Evolutionary conservation across 371 early-diverging fungal genomes (phyloP), one percentile per base, ranked within the genome.

Genomic region (Phascolomyces articulosus): DNA sequence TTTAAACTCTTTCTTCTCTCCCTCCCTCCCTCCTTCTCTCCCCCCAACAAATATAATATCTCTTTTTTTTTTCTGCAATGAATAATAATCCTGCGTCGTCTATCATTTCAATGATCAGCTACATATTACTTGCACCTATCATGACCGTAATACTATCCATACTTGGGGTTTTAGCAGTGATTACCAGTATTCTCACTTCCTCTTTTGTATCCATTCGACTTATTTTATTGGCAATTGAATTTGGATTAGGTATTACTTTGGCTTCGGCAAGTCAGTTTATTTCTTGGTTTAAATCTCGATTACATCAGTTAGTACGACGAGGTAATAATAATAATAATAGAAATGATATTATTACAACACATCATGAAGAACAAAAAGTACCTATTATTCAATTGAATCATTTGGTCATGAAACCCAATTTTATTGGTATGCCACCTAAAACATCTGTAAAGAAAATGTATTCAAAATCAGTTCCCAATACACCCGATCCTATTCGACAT

Each of bases 191-290:
- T 29, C 38, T 70, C 48, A 65, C 70, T 2, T 70, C 70, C 9
- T 70, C 70, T 6, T 70, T 70, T 38, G 63, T 70, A 44, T 65
- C 65, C 24, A 54, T 66, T 47, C 55, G 64, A n/a, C 65, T 70
- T 3, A 34, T 48, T 21, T 48, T 70, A 28, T 47, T 70, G 6
- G 60, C 66, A 16, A 27, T 58, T 16, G 70, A 62, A 29, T 61
- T 65, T 28, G 60, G 62, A 7, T 63, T 64, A 23, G 62, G 66
- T 8, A 55, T 70, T 34, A 64, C 66, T 11, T 24, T 70, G 3
- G 49, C 51, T 26, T 70, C 70, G 13, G 55, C 58, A 55, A 56
- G 53, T 18, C 62, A 31, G 38, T 40, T 54, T 44, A 61, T 56
- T 38, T 48, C 57, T 20, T 53, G 53, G 53, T 40, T 44, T 8